A percentile compares a stretch with the other conserved stretches of the same genome.
phyloP scores from a whole-genome alignment of 257 asterid species.

The Henckelia pumila region DNA sequence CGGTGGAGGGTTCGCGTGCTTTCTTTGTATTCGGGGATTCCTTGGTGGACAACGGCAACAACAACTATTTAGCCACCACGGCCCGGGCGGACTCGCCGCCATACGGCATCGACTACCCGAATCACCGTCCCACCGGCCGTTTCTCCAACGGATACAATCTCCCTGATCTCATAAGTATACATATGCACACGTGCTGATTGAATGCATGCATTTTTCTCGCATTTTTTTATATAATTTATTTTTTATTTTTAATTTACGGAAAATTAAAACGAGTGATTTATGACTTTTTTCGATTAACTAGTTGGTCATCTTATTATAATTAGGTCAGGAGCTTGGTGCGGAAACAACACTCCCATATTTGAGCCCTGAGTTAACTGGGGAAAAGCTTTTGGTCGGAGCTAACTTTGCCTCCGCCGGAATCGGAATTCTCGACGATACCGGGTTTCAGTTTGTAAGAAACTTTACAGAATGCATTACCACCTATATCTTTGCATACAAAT shows the following conservation, averaged over 20 bases:
- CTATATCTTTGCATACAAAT: neutral
- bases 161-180: conserved; percentile 76
- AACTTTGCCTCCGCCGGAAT: conserved; percentile 90
- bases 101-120: too few relatives aligned
- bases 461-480: neutral
- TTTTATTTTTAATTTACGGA: too few relatives aligned
- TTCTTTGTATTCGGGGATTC: too few relatives aligned
- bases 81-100: too few relatives aligned
- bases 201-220: neutral
- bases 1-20: conserved; percentile 40
- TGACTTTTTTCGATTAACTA: neutral
- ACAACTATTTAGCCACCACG: too few relatives aligned
- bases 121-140: conserved; percentile 79
- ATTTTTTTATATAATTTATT: too few relatives aligned
- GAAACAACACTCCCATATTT: conserved; percentile 73
- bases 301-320: neutral
- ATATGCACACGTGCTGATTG: neutral
- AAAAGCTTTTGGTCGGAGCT: conserved; percentile 72
- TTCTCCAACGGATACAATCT: conserved; percentile 71
- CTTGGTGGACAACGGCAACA: too few relatives aligned
- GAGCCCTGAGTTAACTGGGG: conserved; percentile 52
- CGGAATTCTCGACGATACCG: conserved; percentile 78
- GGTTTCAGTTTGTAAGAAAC: conserved; percentile 69
- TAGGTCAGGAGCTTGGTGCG: conserved; percentile 71
- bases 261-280: too few relatives aligned